Evolutionary conservation across 495 filamentous ascomycete genomes (phyloP), one percentile per base, ranked within the genome.

Genomic region (Letharia lupina): DNA sequence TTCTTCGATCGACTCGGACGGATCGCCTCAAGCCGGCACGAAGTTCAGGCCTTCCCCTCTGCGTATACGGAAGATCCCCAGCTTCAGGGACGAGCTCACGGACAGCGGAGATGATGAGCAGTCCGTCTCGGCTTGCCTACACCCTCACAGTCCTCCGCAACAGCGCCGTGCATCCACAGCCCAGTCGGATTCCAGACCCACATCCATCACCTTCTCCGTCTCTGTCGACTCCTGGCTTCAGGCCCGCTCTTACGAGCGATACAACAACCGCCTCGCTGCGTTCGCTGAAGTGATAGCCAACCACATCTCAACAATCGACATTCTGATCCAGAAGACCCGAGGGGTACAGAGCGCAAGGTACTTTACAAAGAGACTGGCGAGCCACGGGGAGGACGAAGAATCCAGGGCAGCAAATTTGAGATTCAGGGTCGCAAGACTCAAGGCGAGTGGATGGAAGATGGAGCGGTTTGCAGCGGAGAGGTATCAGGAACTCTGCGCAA

Each of bases 401-500:
- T 42, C 66, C 11, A 70, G 57, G 44, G 66, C 54, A 8, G 62
- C 41, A 5, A 67, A 71, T 61, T 48, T 67, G 37, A 63, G 60
- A 33, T 57, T 47, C 15, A 39, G 71, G 33, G 69, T 71, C 12
- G 39, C 31, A 3, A 59, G 62, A 35, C 23, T 70, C 66, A 72
- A 65, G 42, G 64, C 67, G 1, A 52, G 10, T 15, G 71, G 71
- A 18, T 72, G 71, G 71, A 63, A 48, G 44, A 65, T 67, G 45
- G 65, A 72, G 65, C 60, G 71, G 23, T 72, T 71, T 60, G 52
- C 18, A n/a, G 67, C 71, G 16, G 67, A 50, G 40, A 69, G 65
- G 59, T 72, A 72, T 62, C 60, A 69, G 60, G 58, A 67, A 18
- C 67, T 72, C 23, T 72, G 71, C 48, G 71, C 64, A 39, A 45